Conservation (phyloP, 2,329 filamentous ascomycete genomes). For the Neocatenulostroma microsporum region DNA sequence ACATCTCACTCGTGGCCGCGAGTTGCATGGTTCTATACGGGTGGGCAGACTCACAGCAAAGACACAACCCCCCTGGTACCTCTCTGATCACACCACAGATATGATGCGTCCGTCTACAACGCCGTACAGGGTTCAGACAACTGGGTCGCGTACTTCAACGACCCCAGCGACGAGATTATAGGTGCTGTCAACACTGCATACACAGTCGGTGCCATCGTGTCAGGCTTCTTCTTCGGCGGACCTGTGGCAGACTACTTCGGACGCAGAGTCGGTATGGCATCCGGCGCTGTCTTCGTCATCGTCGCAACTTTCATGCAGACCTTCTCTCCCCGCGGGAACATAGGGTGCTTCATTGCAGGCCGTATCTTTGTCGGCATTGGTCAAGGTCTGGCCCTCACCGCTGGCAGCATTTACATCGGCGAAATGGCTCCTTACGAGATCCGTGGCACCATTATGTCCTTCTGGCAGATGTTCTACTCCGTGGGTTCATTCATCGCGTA, state of each 20-base stretch:
- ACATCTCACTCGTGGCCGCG: conserved; percentile 61
- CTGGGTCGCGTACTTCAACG: conserved; percentile 58
- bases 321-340: conserved; percentile 52
- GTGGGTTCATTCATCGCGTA: conserved; percentile 60
- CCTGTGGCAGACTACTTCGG: conserved; percentile 40
- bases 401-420: conserved; percentile 64
- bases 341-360: conserved; percentile 61
- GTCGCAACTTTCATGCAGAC: conserved; percentile 62
- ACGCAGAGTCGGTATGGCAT: conserved; percentile 57
- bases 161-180: conserved; percentile 39
- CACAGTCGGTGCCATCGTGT: conserved; percentile 61
- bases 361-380: conserved; percentile 62
- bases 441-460: conserved; percentile 59
- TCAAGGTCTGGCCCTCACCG: conserved; percentile 58
- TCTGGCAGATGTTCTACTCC: conserved; percentile 62
- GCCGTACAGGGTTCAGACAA: conserved; percentile 60
- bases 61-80: too few species aligned
- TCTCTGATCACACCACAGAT: too few species aligned
- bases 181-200: conserved; percentile 61
- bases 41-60: too few species aligned
- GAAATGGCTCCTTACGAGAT: conserved; percentile 59
- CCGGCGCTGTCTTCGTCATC: conserved; percentile 58
- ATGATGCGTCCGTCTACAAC: conserved; percentile 68
- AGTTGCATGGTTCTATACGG: conserved; percentile 69
- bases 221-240: conserved; percentile 62